phyloP scores from a whole-genome alignment of 768 basidiomycete species.

The Pulveroboletus ravenelii region DNA sequence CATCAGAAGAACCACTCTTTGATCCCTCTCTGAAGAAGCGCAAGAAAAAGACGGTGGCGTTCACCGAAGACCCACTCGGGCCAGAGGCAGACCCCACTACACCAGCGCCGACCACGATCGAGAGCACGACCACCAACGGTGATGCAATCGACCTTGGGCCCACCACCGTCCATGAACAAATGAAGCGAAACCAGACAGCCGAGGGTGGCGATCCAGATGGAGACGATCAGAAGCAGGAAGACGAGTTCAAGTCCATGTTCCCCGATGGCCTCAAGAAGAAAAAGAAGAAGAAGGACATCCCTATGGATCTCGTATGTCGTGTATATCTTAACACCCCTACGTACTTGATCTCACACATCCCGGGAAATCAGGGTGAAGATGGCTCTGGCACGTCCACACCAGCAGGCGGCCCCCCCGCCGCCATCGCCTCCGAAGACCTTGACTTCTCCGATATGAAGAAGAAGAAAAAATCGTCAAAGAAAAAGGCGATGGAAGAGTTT shows the following conservation, averaged over 20 bases:
- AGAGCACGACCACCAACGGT: conserved; percentile 63
- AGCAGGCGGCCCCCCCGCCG: conserved; percentile 33
- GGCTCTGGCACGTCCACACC: conserved; percentile 66
- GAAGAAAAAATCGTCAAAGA: conserved; percentile 92
- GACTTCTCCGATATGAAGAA: conserved; percentile 97
- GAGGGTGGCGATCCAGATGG: conserved; percentile 33
- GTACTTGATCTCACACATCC: neutral
- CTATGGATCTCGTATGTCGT: conserved; percentile 66
- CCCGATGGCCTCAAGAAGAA: conserved; percentile 82
- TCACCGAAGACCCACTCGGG: conserved; percentile 79
- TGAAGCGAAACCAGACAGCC: conserved; percentile 46
- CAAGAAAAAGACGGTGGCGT: conserved; percentile 84
- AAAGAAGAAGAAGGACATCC: conserved; percentile 91
- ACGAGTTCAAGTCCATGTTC: conserved; percentile 80
- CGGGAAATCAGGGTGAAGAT: conserved; percentile 47
- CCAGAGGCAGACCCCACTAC: conserved; percentile 79
- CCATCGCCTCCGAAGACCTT: conserved; percentile 63
- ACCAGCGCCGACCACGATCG: conserved; percentile 71
- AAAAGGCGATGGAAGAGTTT: conserved; percentile 87
- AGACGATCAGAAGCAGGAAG: conserved; percentile 54
- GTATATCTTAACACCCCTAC: neutral
- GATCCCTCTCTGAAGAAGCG: conserved; percentile 82
- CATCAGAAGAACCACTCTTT: conserved; percentile 72
- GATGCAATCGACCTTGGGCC: conserved; percentile 75
- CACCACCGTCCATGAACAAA: conserved; percentile 69